Conservation (phyloP, 179 eudicot genomes). For the Vitellaria paradoxa region DNA sequence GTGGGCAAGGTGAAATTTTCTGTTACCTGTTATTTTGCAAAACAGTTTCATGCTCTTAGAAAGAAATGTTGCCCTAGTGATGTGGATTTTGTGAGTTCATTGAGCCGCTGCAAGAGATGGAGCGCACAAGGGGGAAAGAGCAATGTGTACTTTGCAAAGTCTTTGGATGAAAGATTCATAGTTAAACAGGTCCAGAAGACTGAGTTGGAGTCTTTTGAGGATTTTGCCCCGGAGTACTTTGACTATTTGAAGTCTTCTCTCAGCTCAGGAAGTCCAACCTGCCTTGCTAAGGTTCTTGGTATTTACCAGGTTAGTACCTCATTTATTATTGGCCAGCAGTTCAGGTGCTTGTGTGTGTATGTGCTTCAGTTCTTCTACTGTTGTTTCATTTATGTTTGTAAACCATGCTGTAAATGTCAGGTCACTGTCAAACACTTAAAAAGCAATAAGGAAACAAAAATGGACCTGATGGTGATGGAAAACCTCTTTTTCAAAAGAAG, state of each 20-base stretch:
- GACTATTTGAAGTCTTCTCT: slow-evolving; percentile 73
- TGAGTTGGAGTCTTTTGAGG: slow-evolving; percentile 89
- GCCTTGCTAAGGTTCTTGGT: slow-evolving; percentile 93
- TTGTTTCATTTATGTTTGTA: slow-evolving; percentile 4
- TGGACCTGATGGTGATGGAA: slow-evolving; percentile 98
- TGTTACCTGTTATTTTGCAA: slow-evolving; percentile 83
- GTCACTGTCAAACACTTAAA: slow-evolving; percentile 65
- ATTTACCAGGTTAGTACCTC: slow-evolving; percentile 72
- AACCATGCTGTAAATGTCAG: slow-evolving; percentile 33
- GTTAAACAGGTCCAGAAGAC: slow-evolving; percentile 93
- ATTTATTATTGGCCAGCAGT: not conserved
- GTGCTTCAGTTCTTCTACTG: not conserved
- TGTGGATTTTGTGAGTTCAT: slow-evolving; percentile 77
- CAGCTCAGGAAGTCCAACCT: slow-evolving; percentile 81
- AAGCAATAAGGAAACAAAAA: slow-evolving; percentile 86
- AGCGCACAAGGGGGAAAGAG: slow-evolving; percentile 99
- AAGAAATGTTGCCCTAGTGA: slow-evolving; percentile 72
- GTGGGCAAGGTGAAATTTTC: slow-evolving; percentile 78
- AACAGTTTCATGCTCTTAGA: slow-evolving; percentile 79
- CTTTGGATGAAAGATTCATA: slow-evolving; percentile 90
- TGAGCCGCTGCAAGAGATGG: slow-evolving; percentile 97
- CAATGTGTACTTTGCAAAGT: slow-evolving; percentile 91
- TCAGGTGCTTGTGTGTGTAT: not conserved
- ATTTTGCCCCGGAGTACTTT: slow-evolving; percentile 87
- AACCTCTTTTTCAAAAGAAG: slow-evolving; percentile 75